Percentiles rank a stretch among this genome's conserved stretches.
Conservation (phyloP, 169 alveolate genomes). For the Fabrea salina region DNA sequence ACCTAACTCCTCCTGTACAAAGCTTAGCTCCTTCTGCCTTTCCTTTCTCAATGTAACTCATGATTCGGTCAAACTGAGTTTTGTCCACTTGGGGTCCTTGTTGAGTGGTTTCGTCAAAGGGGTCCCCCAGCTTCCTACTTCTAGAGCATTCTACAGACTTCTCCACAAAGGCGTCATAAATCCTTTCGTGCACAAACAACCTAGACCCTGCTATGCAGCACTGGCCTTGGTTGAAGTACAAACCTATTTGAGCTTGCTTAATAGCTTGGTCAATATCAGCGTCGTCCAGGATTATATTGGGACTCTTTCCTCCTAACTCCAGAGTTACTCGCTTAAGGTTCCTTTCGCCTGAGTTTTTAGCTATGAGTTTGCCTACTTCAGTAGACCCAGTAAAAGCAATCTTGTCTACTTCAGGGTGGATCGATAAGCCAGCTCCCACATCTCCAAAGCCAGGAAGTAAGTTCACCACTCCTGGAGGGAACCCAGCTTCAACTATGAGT, state of each 20-base stretch:
- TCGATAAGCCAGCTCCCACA: slow-evolving; percentile 39
- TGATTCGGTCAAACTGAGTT: slow-evolving; percentile 54
- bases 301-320: slow-evolving; percentile 86
- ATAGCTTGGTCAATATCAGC: slow-evolving; percentile 75
- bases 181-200: slow-evolving; percentile 71
- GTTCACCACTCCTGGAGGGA: slow-evolving; percentile 73
- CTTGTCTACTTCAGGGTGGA: slow-evolving; percentile 57
- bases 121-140: slow-evolving; percentile 57
- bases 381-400: slow-evolving; percentile 83
- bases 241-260: slow-evolving; percentile 60
- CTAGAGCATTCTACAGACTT: slow-evolving; percentile 33
- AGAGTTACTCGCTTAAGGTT: slow-evolving; percentile 64
- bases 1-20: slow-evolving; percentile 67
- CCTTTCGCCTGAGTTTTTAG: slow-evolving; percentile 41
- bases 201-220: slow-evolving; percentile 74
- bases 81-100: slow-evolving; percentile 69
- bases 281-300: slow-evolving; percentile 72
- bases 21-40: slow-evolving; percentile 64
- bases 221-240: slow-evolving; percentile 77
- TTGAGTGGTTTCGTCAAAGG: slow-evolving; percentile 47
- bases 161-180: slow-evolving; percentile 66
- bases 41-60: slow-evolving; percentile 59
- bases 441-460: slow-evolving; percentile 63
- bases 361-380: slow-evolving; percentile 57
- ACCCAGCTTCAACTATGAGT: slow-evolving; percentile 64